Base-by-base conservation (phyloP, 345 rosid genomes). In the Syzygium jambos region DNA sequence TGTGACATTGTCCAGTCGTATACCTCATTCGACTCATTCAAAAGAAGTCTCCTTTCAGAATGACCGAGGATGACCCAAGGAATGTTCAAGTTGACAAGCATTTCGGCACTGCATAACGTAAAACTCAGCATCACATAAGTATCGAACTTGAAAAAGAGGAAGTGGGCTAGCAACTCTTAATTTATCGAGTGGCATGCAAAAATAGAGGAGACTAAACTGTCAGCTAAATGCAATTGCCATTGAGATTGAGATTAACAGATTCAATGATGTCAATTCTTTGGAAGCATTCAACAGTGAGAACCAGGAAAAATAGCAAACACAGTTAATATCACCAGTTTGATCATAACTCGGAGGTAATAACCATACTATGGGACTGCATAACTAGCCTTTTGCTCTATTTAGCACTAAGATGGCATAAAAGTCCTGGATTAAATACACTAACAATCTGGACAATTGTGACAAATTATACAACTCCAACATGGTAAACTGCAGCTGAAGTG, bases 31-130 rank as follows among this genome's bases (percentile, higher is more conserved):
- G 94, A 93, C 89, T 94, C 95, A 5, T 87, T 92, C 55, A 95
- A 83, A 78, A 94, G 92, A 27, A 92, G 86, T 91, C 98, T 93
- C 61, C 95, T 89, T 86, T 95, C 98, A 68, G 98, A 95, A 88
- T 94, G 95, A 53, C 98, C 95, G 25, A 92, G 91, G 90, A 95
- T 91, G 52, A 94, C 98, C 94, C 95, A 95, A 15, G 95, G 95
- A 92, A 93, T 89, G 77, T 77, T 52, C 92, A 94, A 85, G 87
- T 94, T 93, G 80, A 93, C 87, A 23, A 95, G 95, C 98, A 94
- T 95, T 92, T 93, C 96, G 78, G 94, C 95, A 88, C 98, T 94
- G 89, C 49, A 11, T 30, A 87, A 55, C 10, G 0, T 34, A 85
- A 52, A 56, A 11, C 49, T 34, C 0, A 5, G 27, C 52, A 85